Evolutionary conservation across 768 basidiomycete species (phyloP).

Genomic region (Tephrocybe rancida): DNA sequence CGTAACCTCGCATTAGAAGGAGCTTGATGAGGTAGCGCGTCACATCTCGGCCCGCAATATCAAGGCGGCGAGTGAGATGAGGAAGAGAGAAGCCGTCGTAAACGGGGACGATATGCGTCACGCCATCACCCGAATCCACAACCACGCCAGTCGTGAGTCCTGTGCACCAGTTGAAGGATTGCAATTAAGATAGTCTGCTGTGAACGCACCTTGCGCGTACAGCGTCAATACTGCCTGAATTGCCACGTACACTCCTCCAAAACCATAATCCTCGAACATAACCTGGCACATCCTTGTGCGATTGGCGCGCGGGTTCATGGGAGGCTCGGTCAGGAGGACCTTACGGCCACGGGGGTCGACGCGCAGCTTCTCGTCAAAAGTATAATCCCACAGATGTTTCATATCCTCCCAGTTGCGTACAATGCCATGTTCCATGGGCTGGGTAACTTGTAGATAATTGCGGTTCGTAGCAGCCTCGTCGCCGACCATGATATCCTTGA

Average conservation of each 20-base stretch:
- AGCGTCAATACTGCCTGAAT: constrained; percentile 98
- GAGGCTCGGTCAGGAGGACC: constrained; percentile 94
- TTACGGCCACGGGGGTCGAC: constrained; percentile 87
- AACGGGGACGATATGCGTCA: constrained; percentile 98
- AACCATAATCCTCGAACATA: constrained; percentile 99
- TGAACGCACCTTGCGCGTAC: constrained; percentile 89
- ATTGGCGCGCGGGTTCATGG: constrained; percentile 97
- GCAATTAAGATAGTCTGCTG: background rate
- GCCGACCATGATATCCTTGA: constrained; percentile 98
- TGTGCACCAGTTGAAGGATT: constrained; percentile 30
- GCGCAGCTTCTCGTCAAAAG: constrained; percentile 93
- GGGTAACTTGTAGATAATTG: constrained; percentile 94
- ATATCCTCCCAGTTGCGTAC: constrained; percentile 99
- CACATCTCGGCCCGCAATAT: constrained; percentile 98
- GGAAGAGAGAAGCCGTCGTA: constrained; percentile 97
- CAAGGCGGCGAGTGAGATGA: constrained; percentile 90
- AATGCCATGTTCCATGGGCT: constrained; percentile 99
- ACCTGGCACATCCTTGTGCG: constrained; percentile 94
- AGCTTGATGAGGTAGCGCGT: constrained; percentile 99
- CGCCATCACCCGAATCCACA: constrained; percentile 98
- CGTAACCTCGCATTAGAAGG: constrained; percentile 99
- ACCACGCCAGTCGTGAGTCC: constrained; percentile 98
- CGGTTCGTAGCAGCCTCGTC: constrained; percentile 95
- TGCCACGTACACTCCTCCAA: constrained; percentile 94
- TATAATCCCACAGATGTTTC: constrained; percentile 98